Base-by-base conservation (phyloP, 2,329 filamentous ascomycete species). In the Arthrobotrys pseudoclavata region DNA sequence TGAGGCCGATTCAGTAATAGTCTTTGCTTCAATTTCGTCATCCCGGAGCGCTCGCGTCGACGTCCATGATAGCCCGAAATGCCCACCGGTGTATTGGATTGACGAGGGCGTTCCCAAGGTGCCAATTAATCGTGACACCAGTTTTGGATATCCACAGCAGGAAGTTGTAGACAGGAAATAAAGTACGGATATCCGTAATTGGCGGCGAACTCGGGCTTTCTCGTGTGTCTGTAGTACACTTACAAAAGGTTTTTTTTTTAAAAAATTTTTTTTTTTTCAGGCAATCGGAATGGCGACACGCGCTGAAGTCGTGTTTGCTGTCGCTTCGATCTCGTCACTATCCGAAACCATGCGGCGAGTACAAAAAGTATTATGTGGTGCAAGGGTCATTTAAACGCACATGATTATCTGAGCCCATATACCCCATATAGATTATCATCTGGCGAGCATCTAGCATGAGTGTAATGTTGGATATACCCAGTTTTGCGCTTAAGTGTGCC, bases 321-420 rank as follows among this genome's bases (percentile, higher is more conserved):
- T 42, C 68, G 48, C 60, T 37, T 64, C 20, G 10, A 22, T 50
- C 45, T 66, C 47, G 48, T 42, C 12, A 18, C 55, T 37, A 60
- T 53, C 69, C 69, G 69, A 66, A 34, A 66, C 60, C 47, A 26
- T 64, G 50, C 69, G 69, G 69, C 63, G 53, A 40, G 20, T 60
- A 60, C 55, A 60, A 60, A 52, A 48, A 60, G 50, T 48, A 18
- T 18, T 22, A 34, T 29, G 20, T 37, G 29, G 20, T 37, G 34
- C 53, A 61, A 26, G 45, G 37, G 67, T 55, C 31, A 64, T 20
- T 29, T 64, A 47, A 66, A 57, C 22, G 55, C 60, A 66, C 34
- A 50, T 48, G 60, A 50, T 50, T 26, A 12, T 34, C 29, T 57
- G 69, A 72, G 50, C 60, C 50, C 37, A 40, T 40, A 24, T 42